A percentile compares a stretch with the other conserved stretches of the same genome.
Conservation (phyloP, 768 basidiomycete genomes). For the Macrocybe gigantea region DNA sequence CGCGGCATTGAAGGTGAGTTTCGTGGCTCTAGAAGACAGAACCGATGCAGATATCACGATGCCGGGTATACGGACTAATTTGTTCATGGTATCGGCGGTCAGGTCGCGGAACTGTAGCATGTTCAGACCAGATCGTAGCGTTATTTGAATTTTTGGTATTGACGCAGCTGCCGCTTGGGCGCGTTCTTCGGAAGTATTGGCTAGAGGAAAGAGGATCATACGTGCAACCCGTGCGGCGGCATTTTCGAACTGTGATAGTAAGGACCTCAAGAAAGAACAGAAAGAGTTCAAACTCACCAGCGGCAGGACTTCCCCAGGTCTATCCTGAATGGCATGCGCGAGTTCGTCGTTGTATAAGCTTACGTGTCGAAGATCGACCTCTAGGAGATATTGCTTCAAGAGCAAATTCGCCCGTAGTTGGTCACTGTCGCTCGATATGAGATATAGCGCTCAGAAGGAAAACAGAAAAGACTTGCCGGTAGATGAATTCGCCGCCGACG, state of each 20-base stretch:
- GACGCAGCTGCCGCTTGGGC: slow-evolving; percentile 32
- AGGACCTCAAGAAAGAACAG: not conserved
- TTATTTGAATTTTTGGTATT: slow-evolving; percentile 74
- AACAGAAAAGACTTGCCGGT: slow-evolving; percentile 49
- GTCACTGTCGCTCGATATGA: slow-evolving; percentile 46
- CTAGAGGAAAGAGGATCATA: slow-evolving; percentile 75
- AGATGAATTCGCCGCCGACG: slow-evolving; percentile 86
- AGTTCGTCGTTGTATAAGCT: slow-evolving; percentile 90
- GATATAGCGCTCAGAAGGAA: not conserved
- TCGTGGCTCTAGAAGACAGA: slow-evolving; percentile 88
- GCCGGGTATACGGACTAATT: slow-evolving; percentile 92
- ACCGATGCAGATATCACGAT: slow-evolving; percentile 98
- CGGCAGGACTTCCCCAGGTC: slow-evolving; percentile 84
- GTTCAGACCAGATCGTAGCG: slow-evolving; percentile 85
- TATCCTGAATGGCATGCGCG: slow-evolving; percentile 84
- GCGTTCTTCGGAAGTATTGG: slow-evolving; percentile 41
- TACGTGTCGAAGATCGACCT: slow-evolving; percentile 78
- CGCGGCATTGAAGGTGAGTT: slow-evolving; percentile 91
- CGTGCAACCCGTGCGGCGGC: slow-evolving; percentile 84
- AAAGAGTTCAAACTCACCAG: slow-evolving; percentile 44
- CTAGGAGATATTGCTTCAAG: slow-evolving; percentile 79
- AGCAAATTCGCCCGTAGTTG: slow-evolving; percentile 86
- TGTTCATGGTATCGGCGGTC: slow-evolving; percentile 91
- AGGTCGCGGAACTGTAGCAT: slow-evolving; percentile 92
- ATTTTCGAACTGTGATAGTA: slow-evolving; percentile 70